These are phyloP conservation scores for Pisolithus marmoratus DNA, from an alignment of 768 basidiomycete genomes.

Conservation along the genomic window DNA sequence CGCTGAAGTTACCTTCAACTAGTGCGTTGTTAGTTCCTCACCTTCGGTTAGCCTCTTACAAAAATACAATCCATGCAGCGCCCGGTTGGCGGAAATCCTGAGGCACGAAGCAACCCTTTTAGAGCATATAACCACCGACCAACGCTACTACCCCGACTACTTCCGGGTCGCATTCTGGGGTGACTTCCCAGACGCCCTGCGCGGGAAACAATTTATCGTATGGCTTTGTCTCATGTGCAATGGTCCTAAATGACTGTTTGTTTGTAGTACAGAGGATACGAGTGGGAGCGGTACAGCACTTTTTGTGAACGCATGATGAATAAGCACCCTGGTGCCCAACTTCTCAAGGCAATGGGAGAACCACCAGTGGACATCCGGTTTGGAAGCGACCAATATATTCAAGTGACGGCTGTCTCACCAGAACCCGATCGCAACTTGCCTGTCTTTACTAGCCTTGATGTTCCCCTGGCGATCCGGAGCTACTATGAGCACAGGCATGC, in stretches of 20 bases:
- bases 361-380: constrained; percentile 77
- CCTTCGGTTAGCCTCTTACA: background rate
- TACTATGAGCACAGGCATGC: constrained; percentile 84
- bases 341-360: constrained; percentile 68
- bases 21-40: constrained; percentile 42
- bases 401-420: constrained; percentile 79
- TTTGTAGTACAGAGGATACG: constrained; percentile 81
- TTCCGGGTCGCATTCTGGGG: constrained; percentile 94
- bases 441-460: constrained; percentile 83
- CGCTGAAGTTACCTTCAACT: constrained; percentile 84
- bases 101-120: constrained; percentile 82
- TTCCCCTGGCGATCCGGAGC: constrained; percentile 68
- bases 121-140: constrained; percentile 79
- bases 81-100: constrained; percentile 78
- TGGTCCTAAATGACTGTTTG: background rate
- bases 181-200: constrained; percentile 78
- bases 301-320: constrained; percentile 90
- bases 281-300: constrained; percentile 89
- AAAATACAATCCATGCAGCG: constrained; percentile 35
- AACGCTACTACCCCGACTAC: constrained; percentile 87
- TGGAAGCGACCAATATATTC: constrained; percentile 79
- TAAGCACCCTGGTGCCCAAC: constrained; percentile 81
- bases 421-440: constrained; percentile 75
- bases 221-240: constrained; percentile 13
- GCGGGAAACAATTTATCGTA: constrained; percentile 89